These are phyloP conservation scores for Kuraishia cidri DNA, from an alignment of 805 yeast genomes.

Conservation along the genomic window DNA sequence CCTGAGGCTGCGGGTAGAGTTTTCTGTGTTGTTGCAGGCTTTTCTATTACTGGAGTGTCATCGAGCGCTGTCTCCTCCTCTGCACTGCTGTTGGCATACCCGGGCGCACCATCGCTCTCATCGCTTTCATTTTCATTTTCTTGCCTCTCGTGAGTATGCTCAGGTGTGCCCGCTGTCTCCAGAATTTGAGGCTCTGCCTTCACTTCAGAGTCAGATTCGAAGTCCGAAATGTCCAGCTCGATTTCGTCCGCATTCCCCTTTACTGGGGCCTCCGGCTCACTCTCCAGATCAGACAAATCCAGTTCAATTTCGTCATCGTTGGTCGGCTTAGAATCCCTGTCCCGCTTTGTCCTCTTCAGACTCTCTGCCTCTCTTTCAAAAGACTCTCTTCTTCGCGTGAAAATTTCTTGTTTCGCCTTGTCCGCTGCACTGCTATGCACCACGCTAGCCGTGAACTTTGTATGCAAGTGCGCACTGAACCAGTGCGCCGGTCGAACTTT, in stretches of 20 bases:
- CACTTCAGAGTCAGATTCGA: slow-evolving; percentile 4
- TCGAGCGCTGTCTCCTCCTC: neutral
- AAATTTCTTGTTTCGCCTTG: slow-evolving; percentile 3
- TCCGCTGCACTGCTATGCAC: slow-evolving; percentile 6
- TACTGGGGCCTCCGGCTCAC: slow-evolving; percentile 5
- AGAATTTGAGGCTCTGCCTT: slow-evolving; percentile 5
- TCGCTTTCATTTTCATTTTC: slow-evolving; percentile 5
- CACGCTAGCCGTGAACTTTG: slow-evolving; percentile 46
- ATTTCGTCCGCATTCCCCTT: slow-evolving; percentile 20
- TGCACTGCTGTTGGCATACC: neutral
- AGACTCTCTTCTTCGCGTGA: no score
- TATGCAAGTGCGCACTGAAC: slow-evolving; percentile 90
- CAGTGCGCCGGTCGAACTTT: slow-evolving; percentile 58
- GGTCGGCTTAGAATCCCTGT: no score
- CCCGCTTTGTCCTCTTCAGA: no score
- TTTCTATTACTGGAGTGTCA: neutral
- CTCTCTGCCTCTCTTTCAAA: no score
- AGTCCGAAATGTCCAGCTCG: slow-evolving; percentile 16
- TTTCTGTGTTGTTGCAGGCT: no score
- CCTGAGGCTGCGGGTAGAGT: no score
- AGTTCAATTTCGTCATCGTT: slow-evolving; percentile 19
- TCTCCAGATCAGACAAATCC: slow-evolving; percentile 14
- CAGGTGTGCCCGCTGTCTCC: slow-evolving; percentile 2
- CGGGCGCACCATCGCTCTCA: neutral
- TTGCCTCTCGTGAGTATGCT: slow-evolving; percentile 3